Base-by-base conservation (phyloP, 148 eudicot species). In the Chenopodium berlandieri region DNA sequence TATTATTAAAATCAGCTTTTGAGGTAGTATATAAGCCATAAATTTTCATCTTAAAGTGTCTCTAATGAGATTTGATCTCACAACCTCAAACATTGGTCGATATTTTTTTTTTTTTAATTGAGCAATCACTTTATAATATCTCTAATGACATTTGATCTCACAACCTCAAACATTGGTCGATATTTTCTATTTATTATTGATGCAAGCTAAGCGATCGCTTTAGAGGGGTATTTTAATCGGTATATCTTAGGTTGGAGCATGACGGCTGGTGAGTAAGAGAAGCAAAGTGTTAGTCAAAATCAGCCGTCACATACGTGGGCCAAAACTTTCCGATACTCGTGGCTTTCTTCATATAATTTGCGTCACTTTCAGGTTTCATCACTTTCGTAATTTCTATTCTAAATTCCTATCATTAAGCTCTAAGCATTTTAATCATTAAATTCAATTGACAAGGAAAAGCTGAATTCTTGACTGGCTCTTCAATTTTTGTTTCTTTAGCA, bases 241-340 rank as follows among this genome's bases (percentile, higher is more conserved):
- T 37, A 37, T 68, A 32, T 32, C 20, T 12, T 70, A 10, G 22
- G 47, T 7, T 4, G 34, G 47, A 70, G 37, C n/a, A 9, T 34
- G 73, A 70, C 46, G 47, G 73, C 62, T 56, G 22, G 20, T 56
- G 22, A 56, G 62, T 13, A 47, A 72, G n/a, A 72, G 65, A 75
- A 75, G 78, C 65, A 75, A 74, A 50, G 1, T 75, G 65, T 9
- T 54, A 12, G 44, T 75, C 66, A 56, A 54, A 56, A 20, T 75
- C 66, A 56, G 78, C 62, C 78, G 78, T 58, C 78, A 75, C 27
- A 31, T 75, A 74, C 13, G 23, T 75, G 78, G 65, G 27, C 65
- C 46, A 27, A 54, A 54, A 52, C 64, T 31, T 31, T 58, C 78
- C 64, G 65, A 30, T 66, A 54, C 44, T 75, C 47, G 44, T 75